These are phyloP conservation scores for Suillus hirtellus DNA, from an alignment of 768 basidiomycete genomes.

Conservation along the genomic window DNA sequence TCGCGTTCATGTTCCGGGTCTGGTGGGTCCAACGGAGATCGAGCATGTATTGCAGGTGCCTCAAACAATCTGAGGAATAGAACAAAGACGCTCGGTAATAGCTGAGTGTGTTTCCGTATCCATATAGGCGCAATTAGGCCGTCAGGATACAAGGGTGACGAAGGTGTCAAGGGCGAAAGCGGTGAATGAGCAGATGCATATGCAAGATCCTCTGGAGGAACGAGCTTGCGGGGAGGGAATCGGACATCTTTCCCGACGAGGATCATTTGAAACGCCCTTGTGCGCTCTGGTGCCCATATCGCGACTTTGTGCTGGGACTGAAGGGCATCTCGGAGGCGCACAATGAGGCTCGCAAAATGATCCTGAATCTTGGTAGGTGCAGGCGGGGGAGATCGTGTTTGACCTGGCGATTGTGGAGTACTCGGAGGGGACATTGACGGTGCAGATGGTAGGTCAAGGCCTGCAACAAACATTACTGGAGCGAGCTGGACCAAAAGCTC, in stretches of 20 bases:
- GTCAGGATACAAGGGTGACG: slow-evolving; percentile 91
- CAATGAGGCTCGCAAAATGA: slow-evolving; percentile 57
- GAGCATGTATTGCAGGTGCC: slow-evolving; percentile 42
- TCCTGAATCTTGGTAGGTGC: slow-evolving; percentile 46
- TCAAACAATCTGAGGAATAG: slow-evolving; percentile 87
- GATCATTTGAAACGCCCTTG: slow-evolving; percentile 76
- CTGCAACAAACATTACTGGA: slow-evolving; percentile 95
- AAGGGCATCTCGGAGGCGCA: slow-evolving; percentile 70
- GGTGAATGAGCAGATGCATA: slow-evolving; percentile 76
- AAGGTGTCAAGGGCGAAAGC: slow-evolving; percentile 85
- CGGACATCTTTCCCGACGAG: slow-evolving; percentile 82
- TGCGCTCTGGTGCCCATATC: slow-evolving; percentile 73
- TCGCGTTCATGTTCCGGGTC: slow-evolving; percentile 57
- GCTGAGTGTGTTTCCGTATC: slow-evolving; percentile 93
- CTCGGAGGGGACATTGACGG: slow-evolving; percentile 18
- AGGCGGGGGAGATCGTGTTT: slow-evolving; percentile 26
- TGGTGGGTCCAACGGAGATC: slow-evolving; percentile 55
- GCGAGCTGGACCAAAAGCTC: slow-evolving; percentile 87
- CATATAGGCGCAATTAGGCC: slow-evolving; percentile 97
- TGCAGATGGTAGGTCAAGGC: slow-evolving; percentile 50
- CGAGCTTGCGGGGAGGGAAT: slow-evolving; percentile 85
- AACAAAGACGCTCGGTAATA: slow-evolving; percentile 92
- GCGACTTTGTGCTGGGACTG: slow-evolving; percentile 60
- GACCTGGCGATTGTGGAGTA: slow-evolving; percentile 14
- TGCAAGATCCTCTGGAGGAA: slow-evolving; percentile 55